A percentile compares a stretch with the other conserved stretches of the same genome.
Conservation (phyloP, 495 filamentous ascomycete genomes). For the Aspergillus baeticus region DNA sequence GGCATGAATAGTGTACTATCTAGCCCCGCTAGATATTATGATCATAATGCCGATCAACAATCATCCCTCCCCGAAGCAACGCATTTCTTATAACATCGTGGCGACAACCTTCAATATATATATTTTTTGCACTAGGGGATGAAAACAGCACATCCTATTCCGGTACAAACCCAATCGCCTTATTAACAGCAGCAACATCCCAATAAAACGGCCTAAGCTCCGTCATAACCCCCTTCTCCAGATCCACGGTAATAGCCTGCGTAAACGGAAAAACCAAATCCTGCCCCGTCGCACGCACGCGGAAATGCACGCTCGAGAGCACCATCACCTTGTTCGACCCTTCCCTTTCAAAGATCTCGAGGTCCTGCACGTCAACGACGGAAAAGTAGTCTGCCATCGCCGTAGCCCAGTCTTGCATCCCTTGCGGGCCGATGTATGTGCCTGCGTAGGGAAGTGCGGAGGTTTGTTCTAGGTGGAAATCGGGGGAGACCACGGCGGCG, state of each 20-base stretch:
- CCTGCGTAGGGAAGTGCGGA: constrained; percentile 6
- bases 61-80: no score
- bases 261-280: constrained; percentile 1
- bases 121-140: no score
- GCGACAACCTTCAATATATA: no score
- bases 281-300: background rate
- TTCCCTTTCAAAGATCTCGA: constrained; percentile 2
- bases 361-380: constrained; percentile 2
- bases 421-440: background rate
- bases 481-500: background rate
- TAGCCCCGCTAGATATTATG: no score
- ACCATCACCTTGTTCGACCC: constrained; percentile 1
- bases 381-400: constrained; percentile 1
- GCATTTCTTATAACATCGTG: no score
- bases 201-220: constrained; percentile 9
- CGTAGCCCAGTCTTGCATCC: background rate
- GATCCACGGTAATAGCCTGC: constrained; percentile 1
- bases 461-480: constrained; percentile 1
- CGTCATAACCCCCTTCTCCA: background rate
- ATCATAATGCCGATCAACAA: no score
- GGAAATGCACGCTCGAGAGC: background rate
- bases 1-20: no score
- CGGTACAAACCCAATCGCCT: background rate
- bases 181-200: constrained; percentile 7
- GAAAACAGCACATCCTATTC: background rate